These are phyloP conservation scores for Rhododendron vialii DNA, from an alignment of 148 eudicot species.

Conservation along the genomic window DNA sequence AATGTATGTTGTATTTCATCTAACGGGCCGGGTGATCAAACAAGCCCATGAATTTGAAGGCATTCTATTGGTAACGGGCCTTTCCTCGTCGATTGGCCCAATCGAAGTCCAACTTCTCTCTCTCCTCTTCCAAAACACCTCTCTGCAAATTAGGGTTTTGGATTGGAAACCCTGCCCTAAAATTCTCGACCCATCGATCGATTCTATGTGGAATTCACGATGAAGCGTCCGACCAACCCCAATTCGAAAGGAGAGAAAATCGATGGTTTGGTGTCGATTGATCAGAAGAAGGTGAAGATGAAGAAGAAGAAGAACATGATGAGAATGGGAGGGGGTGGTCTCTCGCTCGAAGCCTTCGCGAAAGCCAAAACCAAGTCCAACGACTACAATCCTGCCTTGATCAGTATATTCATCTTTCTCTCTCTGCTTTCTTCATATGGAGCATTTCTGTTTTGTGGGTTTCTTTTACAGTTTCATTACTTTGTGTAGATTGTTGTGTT, in stretches of 20 bases:
- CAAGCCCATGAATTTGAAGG: not conserved
- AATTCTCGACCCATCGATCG: not conserved
- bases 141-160: slow-evolving; percentile 12
- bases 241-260: slow-evolving; percentile 15
- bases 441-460: not conserved
- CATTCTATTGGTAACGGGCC: not conserved
- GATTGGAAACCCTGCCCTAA: not conserved
- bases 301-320: slow-evolving; percentile 41
- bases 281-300: slow-evolving; percentile 27
- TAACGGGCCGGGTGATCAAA: not conserved
- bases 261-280: slow-evolving; percentile 12
- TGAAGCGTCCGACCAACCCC: slow-evolving; percentile 14
- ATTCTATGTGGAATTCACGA: not conserved
- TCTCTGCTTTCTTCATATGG: not conserved
- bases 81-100: not conserved
- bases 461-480: not conserved
- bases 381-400: slow-evolving; percentile 62
- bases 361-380: slow-evolving; percentile 54
- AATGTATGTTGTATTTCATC: not conserved
- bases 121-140: not conserved
- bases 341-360: slow-evolving; percentile 76
- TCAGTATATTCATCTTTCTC: slow-evolving; percentile 38
- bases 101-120: not conserved
- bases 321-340: slow-evolving; percentile 68
- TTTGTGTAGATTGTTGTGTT: not conserved